Percentiles rank a stretch among this genome's conserved stretches.
These are phyloP conservation scores for Colletotrichum filicis DNA, from an alignment of 2,329 filamentous ascomycete genomes.

Conservation along the genomic window DNA sequence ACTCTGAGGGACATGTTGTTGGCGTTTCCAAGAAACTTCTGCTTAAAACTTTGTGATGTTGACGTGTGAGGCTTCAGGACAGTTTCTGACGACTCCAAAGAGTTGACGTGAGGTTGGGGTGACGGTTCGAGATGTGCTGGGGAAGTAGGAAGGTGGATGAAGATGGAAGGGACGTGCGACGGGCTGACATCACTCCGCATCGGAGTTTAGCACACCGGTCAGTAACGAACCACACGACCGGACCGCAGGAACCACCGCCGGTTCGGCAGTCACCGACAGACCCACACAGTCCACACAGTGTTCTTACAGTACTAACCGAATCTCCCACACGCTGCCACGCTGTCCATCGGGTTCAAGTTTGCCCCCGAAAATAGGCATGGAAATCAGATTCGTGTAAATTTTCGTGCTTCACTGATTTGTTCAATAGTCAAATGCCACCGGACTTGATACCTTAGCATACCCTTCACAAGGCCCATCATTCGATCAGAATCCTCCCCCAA, in stretches of 20 bases:
- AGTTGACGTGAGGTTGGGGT: slow-evolving; percentile 13
- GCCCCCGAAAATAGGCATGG: too few relatives aligned
- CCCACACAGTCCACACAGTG: background rate
- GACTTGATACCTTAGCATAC: too few relatives aligned
- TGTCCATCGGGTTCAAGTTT: too few relatives aligned
- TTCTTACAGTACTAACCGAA: background rate
- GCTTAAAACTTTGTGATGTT: background rate
- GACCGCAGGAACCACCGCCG: slow-evolving; percentile 3
- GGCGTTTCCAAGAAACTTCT: background rate
- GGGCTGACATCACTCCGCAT: slow-evolving; percentile 39
- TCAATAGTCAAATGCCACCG: too few relatives aligned
- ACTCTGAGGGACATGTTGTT: slow-evolving; percentile 37
- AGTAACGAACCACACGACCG: slow-evolving; percentile 23
- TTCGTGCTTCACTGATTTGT: too few relatives aligned
- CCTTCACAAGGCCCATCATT: too few relatives aligned
- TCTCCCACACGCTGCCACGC: background rate
- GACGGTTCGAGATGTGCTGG: background rate
- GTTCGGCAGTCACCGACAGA: background rate
- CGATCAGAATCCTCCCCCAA: too few relatives aligned
- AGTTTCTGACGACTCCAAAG: background rate
- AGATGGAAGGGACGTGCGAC: slow-evolving; percentile 24
- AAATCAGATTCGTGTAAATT: too few relatives aligned
- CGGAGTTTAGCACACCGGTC: slow-evolving; percentile 12
- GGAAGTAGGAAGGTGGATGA: slow-evolving; percentile 8
- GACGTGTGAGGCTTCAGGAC: background rate